These are phyloP conservation scores for Lactarius deliciosus DNA, from an alignment of 768 basidiomycete species.

Conservation along the genomic window DNA sequence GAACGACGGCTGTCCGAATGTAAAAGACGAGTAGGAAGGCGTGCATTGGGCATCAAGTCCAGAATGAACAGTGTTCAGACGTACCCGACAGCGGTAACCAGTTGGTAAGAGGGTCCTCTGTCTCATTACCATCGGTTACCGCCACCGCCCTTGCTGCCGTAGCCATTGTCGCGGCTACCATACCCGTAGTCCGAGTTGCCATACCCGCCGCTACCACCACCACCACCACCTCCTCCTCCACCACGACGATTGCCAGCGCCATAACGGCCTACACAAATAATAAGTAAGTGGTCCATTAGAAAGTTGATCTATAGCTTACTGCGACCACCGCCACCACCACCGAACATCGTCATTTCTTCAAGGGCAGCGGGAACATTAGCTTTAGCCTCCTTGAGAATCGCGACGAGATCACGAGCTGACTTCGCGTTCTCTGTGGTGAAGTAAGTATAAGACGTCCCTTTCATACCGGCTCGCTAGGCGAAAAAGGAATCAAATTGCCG, in stretches of 20 bases:
- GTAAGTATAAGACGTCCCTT: conserved; percentile 91
- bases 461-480: conserved; percentile 81
- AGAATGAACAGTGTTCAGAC: not conserved
- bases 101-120: not conserved
- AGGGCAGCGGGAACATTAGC: conserved; percentile 83
- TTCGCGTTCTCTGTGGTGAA: conserved; percentile 97
- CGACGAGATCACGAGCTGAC: conserved; percentile 86
- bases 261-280: conserved; percentile 54
- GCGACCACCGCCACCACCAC: conserved; percentile 76
- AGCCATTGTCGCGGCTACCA: conserved; percentile 44
- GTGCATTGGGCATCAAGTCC: not conserved
- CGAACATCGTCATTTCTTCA: conserved; percentile 89
- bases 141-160: conserved; percentile 34
- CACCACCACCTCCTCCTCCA: conserved; percentile 45
- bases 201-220: conserved; percentile 43
- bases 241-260: conserved; percentile 47
- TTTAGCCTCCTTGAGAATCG: conserved; percentile 85
- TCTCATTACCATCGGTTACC: conserved; percentile 37
- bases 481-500: conserved; percentile 13
- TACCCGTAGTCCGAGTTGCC: conserved; percentile 47
- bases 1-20: conserved; percentile 7
- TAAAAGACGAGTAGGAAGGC: conserved; percentile 4
- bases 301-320: conserved; percentile 42
- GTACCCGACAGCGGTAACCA: conserved; percentile 5
- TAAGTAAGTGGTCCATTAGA: conserved; percentile 12